Conservation (phyloP, 805 yeast genomes). For the Lachancea nothofagi region DNA sequence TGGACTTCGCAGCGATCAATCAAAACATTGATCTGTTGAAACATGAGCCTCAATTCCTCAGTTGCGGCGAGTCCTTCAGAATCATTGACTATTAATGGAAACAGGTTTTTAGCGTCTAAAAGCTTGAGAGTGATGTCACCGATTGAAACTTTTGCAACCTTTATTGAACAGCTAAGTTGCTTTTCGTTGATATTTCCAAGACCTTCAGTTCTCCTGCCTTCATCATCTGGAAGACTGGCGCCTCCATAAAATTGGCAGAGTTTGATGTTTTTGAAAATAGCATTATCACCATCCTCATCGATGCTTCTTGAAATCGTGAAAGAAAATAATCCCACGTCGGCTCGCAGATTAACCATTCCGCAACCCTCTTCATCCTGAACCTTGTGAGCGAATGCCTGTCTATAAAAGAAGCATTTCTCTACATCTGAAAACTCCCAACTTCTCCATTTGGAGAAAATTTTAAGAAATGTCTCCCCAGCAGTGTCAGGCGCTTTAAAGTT, state of each 20-base stretch:
- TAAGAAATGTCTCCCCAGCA: constrained; percentile 51
- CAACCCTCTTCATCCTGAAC: constrained; percentile 10
- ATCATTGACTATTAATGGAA: not conserved
- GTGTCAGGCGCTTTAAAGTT: constrained; percentile 43
- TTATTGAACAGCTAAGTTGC: not conserved
- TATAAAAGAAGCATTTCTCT: constrained; percentile 51
- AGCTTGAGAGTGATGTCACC: constrained; percentile 2
- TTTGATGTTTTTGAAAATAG: constrained; percentile 5
- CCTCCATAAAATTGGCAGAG: not conserved
- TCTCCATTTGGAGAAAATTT: constrained; percentile 74
- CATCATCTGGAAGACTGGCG: not conserved
- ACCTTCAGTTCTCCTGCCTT: not conserved
- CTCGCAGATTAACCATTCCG: constrained; percentile 58
- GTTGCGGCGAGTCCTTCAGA: too few relatives aligned
- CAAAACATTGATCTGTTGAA: not conserved
- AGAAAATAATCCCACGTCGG: constrained; percentile 75
- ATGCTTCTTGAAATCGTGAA: constrained; percentile 7
- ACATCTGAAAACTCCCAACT: constrained; percentile 80
- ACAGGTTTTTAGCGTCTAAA: not conserved
- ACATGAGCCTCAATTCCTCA: too few relatives aligned
- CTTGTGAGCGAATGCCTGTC: constrained; percentile 34
- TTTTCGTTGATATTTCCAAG: not conserved
- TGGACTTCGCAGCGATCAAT: constrained; percentile 8
- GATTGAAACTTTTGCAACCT: not conserved
- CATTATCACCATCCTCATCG: constrained; percentile 9